These are phyloP conservation scores for Erodium chrysanthum DNA, from an alignment of 441 rosid species.

Conservation along the genomic window DNA sequence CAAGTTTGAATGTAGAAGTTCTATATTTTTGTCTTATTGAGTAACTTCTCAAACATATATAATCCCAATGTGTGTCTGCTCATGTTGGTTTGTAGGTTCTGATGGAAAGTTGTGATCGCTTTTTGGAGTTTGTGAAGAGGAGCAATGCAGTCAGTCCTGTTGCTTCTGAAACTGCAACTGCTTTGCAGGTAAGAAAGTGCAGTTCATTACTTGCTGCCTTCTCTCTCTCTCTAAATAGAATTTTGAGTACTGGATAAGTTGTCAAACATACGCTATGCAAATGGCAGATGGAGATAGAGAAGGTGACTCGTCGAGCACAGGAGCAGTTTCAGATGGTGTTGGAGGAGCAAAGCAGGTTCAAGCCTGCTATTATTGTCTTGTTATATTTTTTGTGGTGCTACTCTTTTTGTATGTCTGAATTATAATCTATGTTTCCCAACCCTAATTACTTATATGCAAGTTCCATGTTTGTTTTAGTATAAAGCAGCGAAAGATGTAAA, in stretches of 20 bases:
- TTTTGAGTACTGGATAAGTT: background rate
- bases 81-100: conserved; percentile 43
- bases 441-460: background rate
- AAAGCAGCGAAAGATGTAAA: background rate
- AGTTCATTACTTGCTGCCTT: background rate
- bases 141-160: conserved; percentile 96
- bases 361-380: conserved; percentile 11
- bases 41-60: background rate
- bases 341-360: conserved; percentile 93
- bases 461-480: background rate
- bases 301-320: conserved; percentile 95
- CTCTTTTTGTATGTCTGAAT: background rate
- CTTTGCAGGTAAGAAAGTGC: conserved; percentile 60
- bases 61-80: conserved; percentile 8
- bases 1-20: background rate
- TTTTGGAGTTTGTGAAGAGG: conserved; percentile 84
- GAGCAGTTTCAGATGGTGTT: conserved; percentile 91
- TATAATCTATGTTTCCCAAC: background rate
- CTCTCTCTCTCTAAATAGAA: background rate
- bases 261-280: conserved; percentile 8
- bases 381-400: background rate
- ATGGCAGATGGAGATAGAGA: conserved; percentile 77
- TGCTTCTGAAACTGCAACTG: conserved; percentile 95
- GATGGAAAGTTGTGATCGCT: conserved; percentile 85
- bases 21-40: background rate